phyloP scores from a whole-genome alignment of 805 yeast genomes.

The Saccharomycopsis guyanensis region DNA sequence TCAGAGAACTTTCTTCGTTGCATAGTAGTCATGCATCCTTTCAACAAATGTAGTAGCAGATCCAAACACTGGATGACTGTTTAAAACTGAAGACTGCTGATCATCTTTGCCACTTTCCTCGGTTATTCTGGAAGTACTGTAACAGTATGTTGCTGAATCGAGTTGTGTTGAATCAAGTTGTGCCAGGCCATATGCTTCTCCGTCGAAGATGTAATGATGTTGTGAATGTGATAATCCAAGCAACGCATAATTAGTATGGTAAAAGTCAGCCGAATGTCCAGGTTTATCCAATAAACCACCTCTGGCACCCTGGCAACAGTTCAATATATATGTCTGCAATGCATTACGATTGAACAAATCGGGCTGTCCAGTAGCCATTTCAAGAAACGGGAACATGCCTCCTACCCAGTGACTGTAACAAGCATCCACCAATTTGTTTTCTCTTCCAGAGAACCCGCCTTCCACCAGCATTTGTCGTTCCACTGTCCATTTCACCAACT shows the following conservation, averaged over 20 bases:
- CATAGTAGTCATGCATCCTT: background rate
- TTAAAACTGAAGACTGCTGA: background rate
- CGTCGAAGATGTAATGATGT: slow-evolving; percentile 30
- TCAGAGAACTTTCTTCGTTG: background rate
- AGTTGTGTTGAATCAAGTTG: slow-evolving; percentile 20
- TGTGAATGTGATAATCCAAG: slow-evolving; percentile 65
- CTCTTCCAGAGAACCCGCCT: slow-evolving; percentile 84
- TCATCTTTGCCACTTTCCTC: slow-evolving; percentile 9
- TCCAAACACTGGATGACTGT: background rate
- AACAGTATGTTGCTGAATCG: slow-evolving; percentile 29
- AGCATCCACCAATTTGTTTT: slow-evolving; percentile 91
- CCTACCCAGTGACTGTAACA: slow-evolving; percentile 97
- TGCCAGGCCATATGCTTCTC: slow-evolving; percentile 5
- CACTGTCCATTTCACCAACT: slow-evolving; percentile 58
- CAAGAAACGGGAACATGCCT: slow-evolving; percentile 58
- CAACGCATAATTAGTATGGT: slow-evolving; percentile 82
- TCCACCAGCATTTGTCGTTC: slow-evolving; percentile 65
- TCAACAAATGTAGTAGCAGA: background rate
- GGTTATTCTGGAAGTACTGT: background rate
- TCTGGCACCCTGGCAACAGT: slow-evolving; percentile 60
- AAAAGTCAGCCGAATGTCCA: slow-evolving; percentile 68
- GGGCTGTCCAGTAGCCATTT: slow-evolving; percentile 36
- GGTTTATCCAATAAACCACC: slow-evolving; percentile 93
- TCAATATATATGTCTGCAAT: slow-evolving; percentile 56
- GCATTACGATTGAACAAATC: slow-evolving; percentile 44